Evolutionary conservation across 345 rosid species (phyloP).

Genomic region (Barbarea vulgaris): DNA sequence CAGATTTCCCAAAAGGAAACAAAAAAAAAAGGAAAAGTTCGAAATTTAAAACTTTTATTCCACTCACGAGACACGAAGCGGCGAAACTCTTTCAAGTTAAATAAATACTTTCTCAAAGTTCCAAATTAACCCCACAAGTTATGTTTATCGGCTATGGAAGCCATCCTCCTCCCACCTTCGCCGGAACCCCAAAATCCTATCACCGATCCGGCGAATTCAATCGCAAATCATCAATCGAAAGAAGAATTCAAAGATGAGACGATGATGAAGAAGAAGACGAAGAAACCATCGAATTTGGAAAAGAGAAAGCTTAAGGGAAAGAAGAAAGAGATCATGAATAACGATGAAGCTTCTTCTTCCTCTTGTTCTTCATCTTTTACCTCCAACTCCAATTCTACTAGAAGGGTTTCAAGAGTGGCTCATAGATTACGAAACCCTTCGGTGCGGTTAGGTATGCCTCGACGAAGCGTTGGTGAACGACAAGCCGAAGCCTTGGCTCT

Average conservation of each 20-base stretch:
- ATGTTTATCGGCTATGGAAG: constrained; percentile 36
- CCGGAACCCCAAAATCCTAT: constrained; percentile 27
- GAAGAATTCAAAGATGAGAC: constrained; percentile 10
- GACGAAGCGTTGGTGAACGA: constrained; percentile 38
- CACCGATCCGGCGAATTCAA: constrained; percentile 33
- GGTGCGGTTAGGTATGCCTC: constrained; percentile 45
- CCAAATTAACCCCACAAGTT: constrained; percentile 19
- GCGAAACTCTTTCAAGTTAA: constrained; percentile 14
- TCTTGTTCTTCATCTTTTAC: constrained; percentile 46
- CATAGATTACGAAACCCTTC: constrained; percentile 46
- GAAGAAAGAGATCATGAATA: constrained; percentile 25
- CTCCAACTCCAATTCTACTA: constrained; percentile 33
- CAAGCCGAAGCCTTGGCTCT: constrained; percentile 71
- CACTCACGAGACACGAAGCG: constrained; percentile 11
- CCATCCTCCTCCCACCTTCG: constrained; percentile 36
- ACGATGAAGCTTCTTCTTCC: constrained; percentile 35
- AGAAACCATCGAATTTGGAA: constrained; percentile 32
- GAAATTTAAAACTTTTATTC: constrained; percentile 7
- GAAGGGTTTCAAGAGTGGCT: constrained; percentile 39
- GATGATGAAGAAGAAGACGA: constrained; percentile 36
- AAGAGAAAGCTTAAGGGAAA: constrained; percentile 35
- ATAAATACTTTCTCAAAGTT: constrained; percentile 32
- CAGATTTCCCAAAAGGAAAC: background rate
- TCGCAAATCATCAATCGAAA: constrained; percentile 3
- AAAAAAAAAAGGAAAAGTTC: background rate